A percentile compares a stretch with the other conserved stretches of the same genome.
Conservation (phyloP, 2,329 filamentous ascomycete species). For the Calonectria ilicicola region DNA sequence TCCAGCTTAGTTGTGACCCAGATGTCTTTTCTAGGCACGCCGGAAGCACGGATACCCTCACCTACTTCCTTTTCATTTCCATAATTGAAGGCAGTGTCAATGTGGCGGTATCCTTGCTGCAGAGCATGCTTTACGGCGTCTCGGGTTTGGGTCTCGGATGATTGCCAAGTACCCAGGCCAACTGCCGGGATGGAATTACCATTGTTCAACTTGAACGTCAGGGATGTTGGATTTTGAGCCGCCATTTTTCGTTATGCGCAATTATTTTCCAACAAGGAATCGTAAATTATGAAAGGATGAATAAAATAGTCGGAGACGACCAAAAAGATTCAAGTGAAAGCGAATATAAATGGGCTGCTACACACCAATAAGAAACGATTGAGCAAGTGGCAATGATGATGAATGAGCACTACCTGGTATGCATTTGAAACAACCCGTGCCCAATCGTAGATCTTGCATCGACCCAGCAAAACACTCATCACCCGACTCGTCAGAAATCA, state of each 20-base stretch:
- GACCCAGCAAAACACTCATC: no score
- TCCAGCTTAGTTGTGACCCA: slow-evolving; percentile 78
- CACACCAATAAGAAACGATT: no score
- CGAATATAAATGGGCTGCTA: no score
- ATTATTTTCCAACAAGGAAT: neutral
- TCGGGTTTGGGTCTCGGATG: slow-evolving; percentile 58
- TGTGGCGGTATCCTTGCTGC: slow-evolving; percentile 68
- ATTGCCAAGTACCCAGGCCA: slow-evolving; percentile 49
- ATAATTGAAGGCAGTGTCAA: slow-evolving; percentile 73
- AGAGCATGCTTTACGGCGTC: slow-evolving; percentile 69
- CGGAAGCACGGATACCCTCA: slow-evolving; percentile 57
- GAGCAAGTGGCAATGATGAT: no score
- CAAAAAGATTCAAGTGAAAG: neutral
- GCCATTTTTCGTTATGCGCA: slow-evolving; percentile 9
- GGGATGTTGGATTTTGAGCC: neutral
- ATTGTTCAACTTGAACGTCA: slow-evolving; percentile 24
- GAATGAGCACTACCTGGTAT: no score
- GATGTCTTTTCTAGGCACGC: slow-evolving; percentile 64
- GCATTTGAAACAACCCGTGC: no score
- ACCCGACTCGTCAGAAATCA: neutral
- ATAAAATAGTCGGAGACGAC: neutral
- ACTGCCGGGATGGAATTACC: slow-evolving; percentile 23
- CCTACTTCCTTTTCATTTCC: slow-evolving; percentile 70
- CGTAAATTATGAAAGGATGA: neutral
- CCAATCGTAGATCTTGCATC: no score